phyloP scores from a whole-genome alignment of 306 rosid genomes.

The Spatholobus suberectus region DNA sequence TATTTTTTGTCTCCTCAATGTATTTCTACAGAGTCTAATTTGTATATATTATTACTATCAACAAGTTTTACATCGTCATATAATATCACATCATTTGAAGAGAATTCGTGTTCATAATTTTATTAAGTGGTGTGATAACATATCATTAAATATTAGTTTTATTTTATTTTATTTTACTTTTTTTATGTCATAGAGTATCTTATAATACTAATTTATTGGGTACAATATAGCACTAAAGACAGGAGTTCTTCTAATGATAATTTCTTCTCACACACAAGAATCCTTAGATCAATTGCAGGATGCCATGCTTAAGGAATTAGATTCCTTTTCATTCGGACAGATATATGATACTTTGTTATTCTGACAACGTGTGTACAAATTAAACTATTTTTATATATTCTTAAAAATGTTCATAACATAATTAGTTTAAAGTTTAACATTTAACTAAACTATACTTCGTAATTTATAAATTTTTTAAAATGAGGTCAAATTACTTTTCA shows the following conservation, averaged over 20 bases:
- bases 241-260: neutral
- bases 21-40: neutral
- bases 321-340: neutral
- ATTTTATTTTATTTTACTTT: neutral
- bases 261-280: neutral
- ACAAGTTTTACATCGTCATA: neutral
- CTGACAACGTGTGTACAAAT: neutral
- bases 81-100: neutral
- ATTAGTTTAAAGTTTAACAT: neutral
- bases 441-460: neutral
- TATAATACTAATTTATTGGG: neutral
- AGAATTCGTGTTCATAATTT: neutral
- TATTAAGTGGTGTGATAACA: neutral
- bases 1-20: neutral
- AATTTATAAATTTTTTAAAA: too few relatives aligned
- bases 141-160: neutral
- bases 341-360: neutral
- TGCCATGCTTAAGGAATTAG: neutral
- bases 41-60: neutral
- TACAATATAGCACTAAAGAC: neutral
- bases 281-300: neutral
- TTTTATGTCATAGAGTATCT: neutral
- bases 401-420: neutral
- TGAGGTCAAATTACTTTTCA: too few relatives aligned
- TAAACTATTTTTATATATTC: neutral